phyloP scores from a whole-genome alignment of 805 yeast species.

The Metschnikowia arizonensis region DNA sequence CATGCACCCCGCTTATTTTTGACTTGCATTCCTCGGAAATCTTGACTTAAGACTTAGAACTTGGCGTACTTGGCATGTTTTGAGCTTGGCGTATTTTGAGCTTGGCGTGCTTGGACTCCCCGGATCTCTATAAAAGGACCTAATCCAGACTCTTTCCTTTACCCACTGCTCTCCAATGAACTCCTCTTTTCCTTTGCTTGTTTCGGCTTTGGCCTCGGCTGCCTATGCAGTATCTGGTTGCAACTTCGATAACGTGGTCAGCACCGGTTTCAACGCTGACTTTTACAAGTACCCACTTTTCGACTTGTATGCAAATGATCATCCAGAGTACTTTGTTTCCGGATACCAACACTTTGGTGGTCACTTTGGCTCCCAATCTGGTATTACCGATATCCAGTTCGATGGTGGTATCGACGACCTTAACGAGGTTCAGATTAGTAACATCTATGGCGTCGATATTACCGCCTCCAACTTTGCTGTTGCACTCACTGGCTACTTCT shows the following conservation, averaged over 20 bases:
- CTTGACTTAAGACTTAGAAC: too few relatives aligned
- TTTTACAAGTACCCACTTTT: constrained; percentile 5
- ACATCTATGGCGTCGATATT: not conserved
- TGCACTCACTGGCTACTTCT: constrained; percentile 4
- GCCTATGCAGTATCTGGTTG: constrained; percentile 5
- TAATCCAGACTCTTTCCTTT: not conserved
- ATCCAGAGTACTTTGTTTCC: not conserved
- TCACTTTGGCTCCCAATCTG: not conserved
- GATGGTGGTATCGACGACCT: not conserved
- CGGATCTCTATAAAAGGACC: not conserved
- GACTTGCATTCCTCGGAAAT: too few relatives aligned
- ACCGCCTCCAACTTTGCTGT: constrained; percentile 4
- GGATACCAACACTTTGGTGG: constrained; percentile 3
- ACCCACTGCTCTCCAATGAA: not conserved
- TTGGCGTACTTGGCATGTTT: too few relatives aligned
- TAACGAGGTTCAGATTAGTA: not conserved
- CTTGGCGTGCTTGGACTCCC: too few relatives aligned
- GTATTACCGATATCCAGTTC: not conserved
- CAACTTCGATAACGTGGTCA: not conserved
- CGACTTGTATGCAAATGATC: not conserved
- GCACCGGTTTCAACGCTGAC: constrained; percentile 6
- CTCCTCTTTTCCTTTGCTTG: not conserved
- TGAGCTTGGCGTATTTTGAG: too few relatives aligned
- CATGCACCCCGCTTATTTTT: not conserved
- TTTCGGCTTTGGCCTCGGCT: constrained; percentile 1